Evolutionary conservation across 176 grass and related monocot genomes (phyloP).

Genomic region (Phoenix roebelenii): DNA sequence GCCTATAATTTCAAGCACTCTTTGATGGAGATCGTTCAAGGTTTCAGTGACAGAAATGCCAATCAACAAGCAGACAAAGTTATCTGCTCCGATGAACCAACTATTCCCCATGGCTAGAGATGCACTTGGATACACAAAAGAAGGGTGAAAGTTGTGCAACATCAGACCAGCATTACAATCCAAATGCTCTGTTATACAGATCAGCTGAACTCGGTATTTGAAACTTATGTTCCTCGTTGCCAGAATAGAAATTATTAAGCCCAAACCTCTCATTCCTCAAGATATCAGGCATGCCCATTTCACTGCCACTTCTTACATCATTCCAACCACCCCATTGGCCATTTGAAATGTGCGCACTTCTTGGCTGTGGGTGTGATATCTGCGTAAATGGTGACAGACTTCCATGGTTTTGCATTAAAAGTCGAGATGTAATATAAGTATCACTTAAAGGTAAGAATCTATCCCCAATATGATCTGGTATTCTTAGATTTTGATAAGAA

Average conservation of each 20-base stretch:
- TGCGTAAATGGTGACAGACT: conserved; percentile 43
- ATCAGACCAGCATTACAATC: conserved; percentile 36
- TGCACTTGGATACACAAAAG: neutral
- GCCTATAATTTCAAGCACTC: no score
- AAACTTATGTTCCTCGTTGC: conserved; percentile 44
- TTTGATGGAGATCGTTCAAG: no score
- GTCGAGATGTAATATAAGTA: conserved; percentile 49
- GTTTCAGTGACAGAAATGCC: no score
- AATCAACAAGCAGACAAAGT: no score
- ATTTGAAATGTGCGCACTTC: conserved; percentile 45
- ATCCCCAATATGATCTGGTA: conserved; percentile 40
- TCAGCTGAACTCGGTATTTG: conserved; percentile 47
- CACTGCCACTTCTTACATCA: conserved; percentile 47
- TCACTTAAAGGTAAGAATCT: conserved; percentile 46
- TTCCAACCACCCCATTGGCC: conserved; percentile 63
- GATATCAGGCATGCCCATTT: conserved; percentile 38
- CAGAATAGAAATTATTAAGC: conserved; percentile 44
- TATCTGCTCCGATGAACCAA: neutral
- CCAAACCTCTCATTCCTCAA: conserved; percentile 41
- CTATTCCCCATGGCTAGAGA: neutral
- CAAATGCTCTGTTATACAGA: conserved; percentile 76
- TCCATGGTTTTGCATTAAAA: conserved; percentile 45
- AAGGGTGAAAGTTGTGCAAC: neutral
- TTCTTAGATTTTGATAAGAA: conserved; percentile 51
- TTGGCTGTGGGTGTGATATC: conserved; percentile 39